phyloP scores from a whole-genome alignment of 192 early-diverging fungal species.

The Backusella tarrabulga region DNA sequence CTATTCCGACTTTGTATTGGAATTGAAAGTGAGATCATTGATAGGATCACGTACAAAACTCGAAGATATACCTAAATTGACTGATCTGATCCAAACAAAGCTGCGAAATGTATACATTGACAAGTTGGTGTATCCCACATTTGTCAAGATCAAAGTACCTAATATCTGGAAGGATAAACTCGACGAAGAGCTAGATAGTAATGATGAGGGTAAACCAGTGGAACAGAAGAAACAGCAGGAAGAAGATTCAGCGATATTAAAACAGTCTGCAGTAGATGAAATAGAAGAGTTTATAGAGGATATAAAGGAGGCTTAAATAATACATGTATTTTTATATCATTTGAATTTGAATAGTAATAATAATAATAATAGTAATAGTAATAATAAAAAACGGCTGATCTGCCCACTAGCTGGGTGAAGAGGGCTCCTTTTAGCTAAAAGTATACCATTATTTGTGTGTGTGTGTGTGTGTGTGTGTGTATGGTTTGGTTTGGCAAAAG shows the following conservation, averaged over 20 bases:
- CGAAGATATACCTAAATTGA: conserved; percentile 93
- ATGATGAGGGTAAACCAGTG: background rate
- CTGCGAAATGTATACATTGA: conserved; percentile 68
- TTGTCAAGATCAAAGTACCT: conserved; percentile 63
- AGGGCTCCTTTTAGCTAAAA: too few relatives aligned
- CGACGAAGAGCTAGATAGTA: background rate
- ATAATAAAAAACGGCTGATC: too few relatives aligned
- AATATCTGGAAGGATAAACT: conserved; percentile 45
- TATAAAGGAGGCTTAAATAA: conserved; percentile 27
- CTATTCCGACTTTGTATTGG: conserved; percentile 70
- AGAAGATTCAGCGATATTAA: background rate
- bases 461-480: too few relatives aligned
- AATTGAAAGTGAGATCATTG: conserved; percentile 87
- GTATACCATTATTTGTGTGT: too few relatives aligned
- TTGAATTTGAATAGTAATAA: too few relatives aligned
- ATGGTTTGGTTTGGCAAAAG: too few relatives aligned
- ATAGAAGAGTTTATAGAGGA: conserved; percentile 35
- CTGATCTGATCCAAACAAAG: conserved; percentile 76
- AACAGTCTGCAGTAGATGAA: conserved; percentile 18
- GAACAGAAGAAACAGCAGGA: background rate
- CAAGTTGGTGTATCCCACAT: conserved; percentile 74
- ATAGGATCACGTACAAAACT: conserved; percentile 96
- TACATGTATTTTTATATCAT: background rate
- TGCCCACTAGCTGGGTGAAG: too few relatives aligned
- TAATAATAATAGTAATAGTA: too few relatives aligned